Evolutionary conservation across 441 rosid species (phyloP).

Genomic region (Brassica balearica): DNA sequence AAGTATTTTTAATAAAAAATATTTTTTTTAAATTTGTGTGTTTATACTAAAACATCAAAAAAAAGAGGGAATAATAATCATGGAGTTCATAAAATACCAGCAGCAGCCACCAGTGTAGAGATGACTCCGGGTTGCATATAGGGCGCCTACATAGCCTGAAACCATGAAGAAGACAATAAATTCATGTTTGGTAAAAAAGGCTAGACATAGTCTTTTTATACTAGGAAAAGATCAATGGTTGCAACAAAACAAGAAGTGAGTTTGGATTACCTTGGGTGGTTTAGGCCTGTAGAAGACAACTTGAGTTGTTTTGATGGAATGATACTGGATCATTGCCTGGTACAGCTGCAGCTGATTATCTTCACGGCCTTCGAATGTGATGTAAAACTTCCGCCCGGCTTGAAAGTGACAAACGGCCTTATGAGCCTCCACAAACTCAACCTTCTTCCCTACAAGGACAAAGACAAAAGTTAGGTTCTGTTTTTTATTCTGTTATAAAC

Average conservation of each 20-base stretch:
- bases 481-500: neutral
- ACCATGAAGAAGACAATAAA: neutral
- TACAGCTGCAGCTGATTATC: neutral
- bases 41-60: no score
- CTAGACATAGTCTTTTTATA: neutral
- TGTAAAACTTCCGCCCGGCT: neutral
- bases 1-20: no score
- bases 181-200: neutral
- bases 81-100: no score
- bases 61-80: no score
- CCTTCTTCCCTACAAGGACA: neutral
- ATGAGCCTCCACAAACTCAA: neutral
- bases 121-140: neutral
- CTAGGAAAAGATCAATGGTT: neutral
- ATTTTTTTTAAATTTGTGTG: no score
- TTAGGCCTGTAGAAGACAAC: neutral
- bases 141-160: neutral
- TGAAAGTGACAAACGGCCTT: neutral
- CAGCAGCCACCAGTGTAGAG: neutral
- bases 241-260: neutral
- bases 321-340: neutral
- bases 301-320: neutral
- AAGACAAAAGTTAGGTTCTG: neutral
- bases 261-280: neutral
- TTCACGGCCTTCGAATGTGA: neutral